Conservation (phyloP, 192 early-diverging fungal genomes). For the Coemansia sp. region DNA sequence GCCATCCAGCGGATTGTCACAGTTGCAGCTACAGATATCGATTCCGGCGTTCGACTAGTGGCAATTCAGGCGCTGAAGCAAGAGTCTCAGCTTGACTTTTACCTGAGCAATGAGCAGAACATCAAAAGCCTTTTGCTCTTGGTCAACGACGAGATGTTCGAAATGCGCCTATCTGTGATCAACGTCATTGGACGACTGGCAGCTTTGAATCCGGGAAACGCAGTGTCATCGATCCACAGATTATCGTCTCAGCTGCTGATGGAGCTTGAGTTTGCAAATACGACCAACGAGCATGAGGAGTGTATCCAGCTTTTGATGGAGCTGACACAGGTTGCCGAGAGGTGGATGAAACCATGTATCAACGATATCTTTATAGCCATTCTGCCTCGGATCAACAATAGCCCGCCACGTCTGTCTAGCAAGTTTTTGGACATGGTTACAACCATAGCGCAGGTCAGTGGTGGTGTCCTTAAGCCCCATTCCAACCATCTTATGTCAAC, state of each 20-base stretch:
- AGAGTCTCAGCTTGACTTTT: slow-evolving; percentile 81
- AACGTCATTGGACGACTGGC: slow-evolving; percentile 84
- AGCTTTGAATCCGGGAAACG: slow-evolving; percentile 86
- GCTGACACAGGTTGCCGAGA: slow-evolving; percentile 73
- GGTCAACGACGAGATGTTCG: slow-evolving; percentile 89
- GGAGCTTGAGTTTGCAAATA: slow-evolving; percentile 84
- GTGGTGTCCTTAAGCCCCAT: slow-evolving; percentile 79
- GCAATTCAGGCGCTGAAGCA: slow-evolving; percentile 39
- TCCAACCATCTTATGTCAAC: slow-evolving; percentile 78
- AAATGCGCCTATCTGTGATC: slow-evolving; percentile 79
- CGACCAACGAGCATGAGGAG: slow-evolving; percentile 48
- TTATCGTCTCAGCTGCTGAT: slow-evolving; percentile 83
- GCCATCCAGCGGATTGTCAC: slow-evolving; percentile 86
- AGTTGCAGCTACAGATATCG: slow-evolving; percentile 83
- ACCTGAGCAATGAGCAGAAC: slow-evolving; percentile 88
- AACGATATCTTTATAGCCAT: slow-evolving; percentile 83
- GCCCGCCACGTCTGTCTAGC: slow-evolving; percentile 65
- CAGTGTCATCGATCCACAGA: slow-evolving; percentile 86
- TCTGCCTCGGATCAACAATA: slow-evolving; percentile 77
- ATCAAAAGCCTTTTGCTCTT: slow-evolving; percentile 85
- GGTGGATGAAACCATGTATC: slow-evolving; percentile 87
- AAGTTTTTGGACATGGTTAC: slow-evolving; percentile 62
- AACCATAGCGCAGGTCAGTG: slow-evolving; percentile 76
- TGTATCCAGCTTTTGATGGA: slow-evolving; percentile 67
- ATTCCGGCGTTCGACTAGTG: slow-evolving; percentile 22